These are phyloP conservation scores for Chionographis japonica DNA, from an alignment of 106 monocot genomes.

Conservation along the genomic window DNA sequence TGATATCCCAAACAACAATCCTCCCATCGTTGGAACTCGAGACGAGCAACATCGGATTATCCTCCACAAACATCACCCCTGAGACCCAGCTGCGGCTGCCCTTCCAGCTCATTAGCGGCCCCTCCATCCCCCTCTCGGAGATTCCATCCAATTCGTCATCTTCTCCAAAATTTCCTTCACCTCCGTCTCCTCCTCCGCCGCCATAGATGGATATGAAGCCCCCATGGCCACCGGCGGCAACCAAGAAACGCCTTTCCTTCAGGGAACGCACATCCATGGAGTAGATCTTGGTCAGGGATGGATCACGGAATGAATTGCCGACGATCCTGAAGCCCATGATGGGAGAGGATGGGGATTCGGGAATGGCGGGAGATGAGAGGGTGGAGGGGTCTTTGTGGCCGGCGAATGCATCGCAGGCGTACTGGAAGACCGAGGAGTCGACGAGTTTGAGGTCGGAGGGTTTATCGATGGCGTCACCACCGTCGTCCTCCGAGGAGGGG, in stretches of 20 bases:
- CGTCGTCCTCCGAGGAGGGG: background rate
- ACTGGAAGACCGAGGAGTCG: conserved; percentile 21
- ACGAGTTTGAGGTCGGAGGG: background rate
- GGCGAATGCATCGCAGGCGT: conserved; percentile 17
- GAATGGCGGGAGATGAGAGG: background rate
- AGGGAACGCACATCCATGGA: conserved; percentile 16
- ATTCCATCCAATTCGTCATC: background rate
- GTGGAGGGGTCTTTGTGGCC: background rate
- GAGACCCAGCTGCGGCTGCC: conserved; percentile 33
- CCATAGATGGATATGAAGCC: conserved; percentile 31
- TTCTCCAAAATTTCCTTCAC: background rate
- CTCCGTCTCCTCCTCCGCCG: background rate
- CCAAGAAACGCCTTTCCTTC: conserved; percentile 3
- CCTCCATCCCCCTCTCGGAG: background rate
- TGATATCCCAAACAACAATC: conserved; percentile 26
- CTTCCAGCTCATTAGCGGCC: conserved; percentile 25
- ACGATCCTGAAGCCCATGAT: conserved; percentile 17
- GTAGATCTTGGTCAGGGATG: conserved; percentile 31
- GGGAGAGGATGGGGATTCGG: background rate
- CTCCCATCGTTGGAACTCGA: conserved; percentile 37
- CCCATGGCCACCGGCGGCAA: conserved; percentile 35
- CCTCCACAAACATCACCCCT: conserved; percentile 21
- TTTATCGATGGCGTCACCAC: background rate
- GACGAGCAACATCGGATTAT: conserved; percentile 20
- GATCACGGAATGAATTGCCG: conserved; percentile 22